Evolutionary conservation across 2,329 filamentous ascomycete genomes (phyloP).

Genomic region (Colletotrichum navitas): DNA sequence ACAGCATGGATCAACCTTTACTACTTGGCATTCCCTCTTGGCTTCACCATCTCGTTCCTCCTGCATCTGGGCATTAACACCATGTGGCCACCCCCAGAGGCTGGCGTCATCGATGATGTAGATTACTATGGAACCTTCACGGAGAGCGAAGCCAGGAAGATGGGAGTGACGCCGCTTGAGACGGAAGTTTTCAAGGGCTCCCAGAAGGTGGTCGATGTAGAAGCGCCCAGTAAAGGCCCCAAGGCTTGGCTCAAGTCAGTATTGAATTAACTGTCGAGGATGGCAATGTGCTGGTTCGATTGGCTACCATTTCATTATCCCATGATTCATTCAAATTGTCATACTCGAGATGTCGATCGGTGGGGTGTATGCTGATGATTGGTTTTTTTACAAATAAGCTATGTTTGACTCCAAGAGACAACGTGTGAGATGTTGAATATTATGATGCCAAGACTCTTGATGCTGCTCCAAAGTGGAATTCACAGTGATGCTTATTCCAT

Average conservation of each 20-base stretch:
- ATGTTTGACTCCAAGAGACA: background rate
- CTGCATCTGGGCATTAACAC: conserved; percentile 33
- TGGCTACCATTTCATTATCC: background rate
- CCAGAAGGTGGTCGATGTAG: background rate
- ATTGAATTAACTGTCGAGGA: background rate
- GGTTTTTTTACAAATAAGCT: background rate
- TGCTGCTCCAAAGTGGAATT: background rate
- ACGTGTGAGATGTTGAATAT: too few species aligned
- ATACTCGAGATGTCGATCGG: background rate
- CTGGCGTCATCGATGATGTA: conserved; percentile 13
- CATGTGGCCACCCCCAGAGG: conserved; percentile 31
- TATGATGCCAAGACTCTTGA: background rate
- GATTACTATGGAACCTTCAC: conserved; percentile 40
- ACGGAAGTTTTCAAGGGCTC: conserved; percentile 26
- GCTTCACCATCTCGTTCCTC: conserved; percentile 35
- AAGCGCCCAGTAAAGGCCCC: background rate
- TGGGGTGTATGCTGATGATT: background rate
- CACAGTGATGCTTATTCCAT: background rate
- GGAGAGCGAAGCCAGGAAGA: conserved; percentile 28
- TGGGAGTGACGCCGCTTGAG: conserved; percentile 11
- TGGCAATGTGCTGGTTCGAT: too few species aligned
- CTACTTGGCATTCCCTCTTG: conserved; percentile 36
- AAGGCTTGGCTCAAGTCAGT: conserved; percentile 19
- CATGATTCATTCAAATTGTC: too few species aligned
- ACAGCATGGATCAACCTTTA: conserved; percentile 29